Evolutionary conservation across 305 asterid species (phyloP), one percentile per base, ranked within the genome.

Genomic region (Fraxinus greggii): DNA sequence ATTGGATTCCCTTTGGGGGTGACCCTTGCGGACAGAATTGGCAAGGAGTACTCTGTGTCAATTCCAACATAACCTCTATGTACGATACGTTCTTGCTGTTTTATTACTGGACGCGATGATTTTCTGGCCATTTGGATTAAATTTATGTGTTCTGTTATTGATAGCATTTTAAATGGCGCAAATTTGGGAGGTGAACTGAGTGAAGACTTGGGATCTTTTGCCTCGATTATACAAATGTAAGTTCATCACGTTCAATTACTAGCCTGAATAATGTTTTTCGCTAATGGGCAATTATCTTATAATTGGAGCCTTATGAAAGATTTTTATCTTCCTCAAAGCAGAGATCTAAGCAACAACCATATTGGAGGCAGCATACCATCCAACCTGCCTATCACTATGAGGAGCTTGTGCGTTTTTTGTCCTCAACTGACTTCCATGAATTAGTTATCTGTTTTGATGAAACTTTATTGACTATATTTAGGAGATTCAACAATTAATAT

Each of bases 21-120:
- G 99, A 96, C 88, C 99, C 99, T 4, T 96, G 99, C 29, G 98
- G 97, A 77, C 88, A 86, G 3, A 84, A 87, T 82, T 96, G 99
- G 99, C 93, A 87, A 83, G 99, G 99, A 12, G 94, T 96, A 65
- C 91, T 86, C 78, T 96, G 99, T 83, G 99, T 96, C 78, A 92
- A 90, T 76, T 75, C 90, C 77, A 93, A 92, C 78, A 86, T 96
- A 72, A 92, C 98, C 75, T 91, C 89, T 65, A 85, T 96, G 98
- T 96, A 91, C 40, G 98, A 24, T 63, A 31, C 65, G 24, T 65
- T 45, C 54, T 56, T 61, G 40, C 78, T 81, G 54, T 80, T 76
- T 32, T 1, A 5, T 54, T 31, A 35, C 77, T 1, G 12, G 70
- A 36, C 35, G 7, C 86, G 42, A 45, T 81, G 72, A 65, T 21